Percentiles rank a stretch among this genome's conserved stretches.
Evolutionary conservation across 805 yeast genomes (phyloP).

Genomic region (Torulaspora indica): DNA sequence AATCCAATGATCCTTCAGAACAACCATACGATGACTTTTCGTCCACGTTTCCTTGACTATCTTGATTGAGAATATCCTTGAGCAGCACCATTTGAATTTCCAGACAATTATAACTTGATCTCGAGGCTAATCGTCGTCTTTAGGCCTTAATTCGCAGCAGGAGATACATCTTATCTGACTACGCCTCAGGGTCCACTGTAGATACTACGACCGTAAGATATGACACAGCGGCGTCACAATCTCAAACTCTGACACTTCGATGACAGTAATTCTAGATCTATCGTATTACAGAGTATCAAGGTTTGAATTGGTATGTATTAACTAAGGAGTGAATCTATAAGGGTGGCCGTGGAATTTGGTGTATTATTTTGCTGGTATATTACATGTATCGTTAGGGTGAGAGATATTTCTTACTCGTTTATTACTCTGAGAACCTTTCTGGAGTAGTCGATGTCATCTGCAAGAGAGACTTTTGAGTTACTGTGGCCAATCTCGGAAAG

Average conservation of each 20-base stretch:
- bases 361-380: not conserved
- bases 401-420: constrained; percentile 32
- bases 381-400: constrained; percentile 1
- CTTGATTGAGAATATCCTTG: constrained; percentile 20
- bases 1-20: not conserved
- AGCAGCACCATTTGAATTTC: constrained; percentile 15
- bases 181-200: constrained; percentile 3
- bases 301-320: not conserved
- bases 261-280: not conserved
- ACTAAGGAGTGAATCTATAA: constrained; percentile 2
- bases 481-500: constrained; percentile 9
- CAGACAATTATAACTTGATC: too few relatives aligned
- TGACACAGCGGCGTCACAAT: not conserved
- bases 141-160: too few relatives aligned
- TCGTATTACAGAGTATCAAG: not conserved
- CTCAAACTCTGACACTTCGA: not conserved
- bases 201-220: not conserved
- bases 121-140: too few relatives aligned
- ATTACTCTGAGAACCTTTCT: constrained; percentile 45
- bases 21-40: not conserved
- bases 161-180: too few relatives aligned
- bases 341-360: not conserved
- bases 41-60: constrained; percentile 3
- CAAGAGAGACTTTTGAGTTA: constrained; percentile 34
- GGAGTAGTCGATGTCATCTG: constrained; percentile 48